A percentile compares a stretch with the other conserved stretches of the same genome.
phyloP scores from a whole-genome alignment of 345 rosid genomes.

The Salix exigua region DNA sequence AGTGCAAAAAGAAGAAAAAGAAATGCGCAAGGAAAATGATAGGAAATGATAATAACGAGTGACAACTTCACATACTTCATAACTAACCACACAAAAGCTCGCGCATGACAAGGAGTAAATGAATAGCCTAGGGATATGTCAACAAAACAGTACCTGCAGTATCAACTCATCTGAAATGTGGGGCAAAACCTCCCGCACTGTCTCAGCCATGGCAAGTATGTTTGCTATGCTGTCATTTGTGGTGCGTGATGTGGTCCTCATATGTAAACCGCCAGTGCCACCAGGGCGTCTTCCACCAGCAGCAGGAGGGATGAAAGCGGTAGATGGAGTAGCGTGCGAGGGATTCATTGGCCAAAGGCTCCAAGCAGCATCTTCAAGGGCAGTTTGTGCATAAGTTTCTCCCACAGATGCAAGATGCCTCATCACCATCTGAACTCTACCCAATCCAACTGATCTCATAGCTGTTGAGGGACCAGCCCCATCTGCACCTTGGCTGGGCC shows the following conservation, averaged over 20 bases:
- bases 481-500: constrained; percentile 74
- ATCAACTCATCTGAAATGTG: constrained; percentile 88
- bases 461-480: constrained; percentile 92
- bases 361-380: constrained; percentile 88
- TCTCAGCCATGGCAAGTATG: constrained; percentile 90
- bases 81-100: not conserved
- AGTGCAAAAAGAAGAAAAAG: not conserved
- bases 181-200: constrained; percentile 92
- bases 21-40: not conserved
- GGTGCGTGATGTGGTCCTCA: constrained; percentile 50
- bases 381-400: constrained; percentile 82
- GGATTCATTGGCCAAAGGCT: constrained; percentile 80
- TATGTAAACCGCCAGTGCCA: constrained; percentile 55
- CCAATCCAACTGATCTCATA: constrained; percentile 69
- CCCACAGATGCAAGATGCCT: constrained; percentile 98
- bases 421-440: constrained; percentile 98
- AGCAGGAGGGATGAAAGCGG: constrained; percentile 46
- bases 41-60: not conserved
- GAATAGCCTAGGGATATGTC: not conserved
- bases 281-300: constrained; percentile 45
- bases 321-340: constrained; percentile 63
- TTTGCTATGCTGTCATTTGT: constrained; percentile 57
- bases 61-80: not conserved
- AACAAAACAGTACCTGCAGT: constrained; percentile 58
- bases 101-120: not conserved